Base-by-base conservation (phyloP, 257 asterid genomes). In the Solanum gandarillasii region DNA sequence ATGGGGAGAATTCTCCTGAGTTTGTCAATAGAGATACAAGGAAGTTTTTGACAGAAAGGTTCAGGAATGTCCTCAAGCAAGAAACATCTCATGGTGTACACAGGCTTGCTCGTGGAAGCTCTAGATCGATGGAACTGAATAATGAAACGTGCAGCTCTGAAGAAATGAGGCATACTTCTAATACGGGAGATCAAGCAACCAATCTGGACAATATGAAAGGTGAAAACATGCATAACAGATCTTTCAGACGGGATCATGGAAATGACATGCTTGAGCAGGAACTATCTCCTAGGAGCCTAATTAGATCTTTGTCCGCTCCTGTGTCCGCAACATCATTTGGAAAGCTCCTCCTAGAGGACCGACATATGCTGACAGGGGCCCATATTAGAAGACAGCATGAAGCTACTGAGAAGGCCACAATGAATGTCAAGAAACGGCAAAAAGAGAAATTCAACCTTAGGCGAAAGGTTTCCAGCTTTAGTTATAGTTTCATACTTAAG, bases 291-390 rank as follows among this genome's bases (percentile, higher is more conserved):
- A 90, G 94, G 93, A 93, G 93, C 89, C 98, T 97, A 67, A 83
- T 93, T 83, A 92, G 99, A 88, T 97, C 98, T 88, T 87, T 96
- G 93, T 97, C 99, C 3, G 98, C 99, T 38, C 99, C 99, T 39
- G 93, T 97, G 84, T 91, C 98, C 31, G 98, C 94, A 86, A 90
- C 95, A 23, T 94, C 98, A 36, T 96, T 97, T 46, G 98, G 98
- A 83, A 96, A 94, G 92, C 98, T 97, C 79, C 98, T 97, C 73
- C 92, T 96, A 55, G 98, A 97, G 91, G 99, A 97, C 86, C 93
- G 98, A 74, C 92, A 94, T 87, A 76, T 95, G 48, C 75, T 94
- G 86, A 95, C 95, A 21, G 99, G 97, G 79, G 98, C 94, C 58
- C 96, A 94, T 36, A 91, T 94, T 84, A 92, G 96, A 90, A 95